Evolutionary conservation across 2,329 filamentous ascomycete genomes (phyloP).

Genomic region (Cladosporium colombiae): DNA sequence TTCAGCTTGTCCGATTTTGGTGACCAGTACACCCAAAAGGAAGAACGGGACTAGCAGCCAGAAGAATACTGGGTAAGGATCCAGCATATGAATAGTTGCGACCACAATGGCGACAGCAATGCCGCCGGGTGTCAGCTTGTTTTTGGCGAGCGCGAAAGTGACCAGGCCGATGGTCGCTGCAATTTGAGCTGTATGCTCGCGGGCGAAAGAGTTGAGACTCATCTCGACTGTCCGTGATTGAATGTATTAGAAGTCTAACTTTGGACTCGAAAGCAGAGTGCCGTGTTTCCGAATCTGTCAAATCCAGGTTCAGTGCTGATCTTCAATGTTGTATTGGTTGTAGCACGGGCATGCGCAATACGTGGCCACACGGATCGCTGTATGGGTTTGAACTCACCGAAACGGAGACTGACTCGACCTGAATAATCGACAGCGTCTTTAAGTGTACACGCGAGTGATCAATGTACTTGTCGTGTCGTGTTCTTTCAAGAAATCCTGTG

Average conservation of each 20-base stretch:
- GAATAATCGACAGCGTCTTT: neutral
- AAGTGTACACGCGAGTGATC: neutral
- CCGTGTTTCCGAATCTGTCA: neutral
- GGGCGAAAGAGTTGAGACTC: conserved; percentile 24
- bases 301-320: neutral
- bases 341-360: neutral
- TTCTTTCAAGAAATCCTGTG: neutral
- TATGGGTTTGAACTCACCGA: neutral
- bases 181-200: conserved; percentile 32
- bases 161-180: conserved; percentile 35
- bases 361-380: neutral
- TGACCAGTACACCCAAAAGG: conserved; percentile 77
- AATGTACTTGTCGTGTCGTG: neutral
- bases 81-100: conserved; percentile 78
- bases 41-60: conserved; percentile 82
- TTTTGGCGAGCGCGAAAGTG: conserved; percentile 55
- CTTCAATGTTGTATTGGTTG: neutral
- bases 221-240: neutral
- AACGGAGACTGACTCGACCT: neutral
- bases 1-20: conserved; percentile 85
- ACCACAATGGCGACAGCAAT: conserved; percentile 72
- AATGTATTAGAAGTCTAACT: neutral
- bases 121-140: conserved; percentile 70
- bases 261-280: neutral
- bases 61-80: conserved; percentile 94